phyloP scores from a whole-genome alignment of 208 protist species.

The Crithidia acanthocephali region DNA sequence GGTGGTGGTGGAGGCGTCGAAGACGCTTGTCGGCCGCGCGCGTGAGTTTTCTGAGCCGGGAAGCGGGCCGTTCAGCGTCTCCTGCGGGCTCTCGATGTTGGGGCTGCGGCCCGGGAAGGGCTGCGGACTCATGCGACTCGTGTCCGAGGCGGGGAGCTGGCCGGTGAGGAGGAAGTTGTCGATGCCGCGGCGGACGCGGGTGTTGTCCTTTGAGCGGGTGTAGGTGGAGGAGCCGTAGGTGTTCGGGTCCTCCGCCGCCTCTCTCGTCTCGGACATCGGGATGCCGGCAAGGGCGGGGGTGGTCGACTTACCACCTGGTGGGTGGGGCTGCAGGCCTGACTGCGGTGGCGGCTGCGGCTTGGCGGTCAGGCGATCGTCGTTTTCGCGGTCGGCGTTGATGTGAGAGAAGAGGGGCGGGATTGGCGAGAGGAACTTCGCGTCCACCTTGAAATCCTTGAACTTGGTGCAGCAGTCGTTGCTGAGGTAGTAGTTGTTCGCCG shows the following conservation, averaged over 20 bases:
- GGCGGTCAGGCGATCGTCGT: slow-evolving; percentile 26
- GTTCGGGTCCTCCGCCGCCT: slow-evolving; percentile 5
- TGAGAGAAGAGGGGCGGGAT: slow-evolving; percentile 29
- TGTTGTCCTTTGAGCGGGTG: slow-evolving; percentile 8
- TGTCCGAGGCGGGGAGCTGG: slow-evolving; percentile 12
- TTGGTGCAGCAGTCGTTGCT: slow-evolving; percentile 38
- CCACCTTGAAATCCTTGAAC: slow-evolving; percentile 40
- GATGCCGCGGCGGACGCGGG: slow-evolving; percentile 18
- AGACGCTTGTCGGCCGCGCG: slow-evolving; percentile 10
- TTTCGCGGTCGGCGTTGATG: background rate
- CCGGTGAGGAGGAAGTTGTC: slow-evolving; percentile 28
- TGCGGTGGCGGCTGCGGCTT: slow-evolving; percentile 25
- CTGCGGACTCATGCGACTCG: slow-evolving; percentile 6
- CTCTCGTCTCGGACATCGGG: slow-evolving; percentile 9
- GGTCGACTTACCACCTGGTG: background rate
- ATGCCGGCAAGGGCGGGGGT: slow-evolving; percentile 7
- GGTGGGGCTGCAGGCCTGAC: slow-evolving; percentile 1
- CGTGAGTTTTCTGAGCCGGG: background rate
- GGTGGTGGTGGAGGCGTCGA: background rate
- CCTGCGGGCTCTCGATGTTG: background rate
- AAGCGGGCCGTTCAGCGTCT: background rate
- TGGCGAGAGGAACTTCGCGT: slow-evolving; percentile 10
- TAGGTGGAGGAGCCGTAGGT: slow-evolving; percentile 16
- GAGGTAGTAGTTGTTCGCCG: slow-evolving; percentile 29
- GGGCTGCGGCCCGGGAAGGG: background rate